Base-by-base conservation (phyloP, 2,329 filamentous ascomycete species). In the Xylaria sp. region DNA sequence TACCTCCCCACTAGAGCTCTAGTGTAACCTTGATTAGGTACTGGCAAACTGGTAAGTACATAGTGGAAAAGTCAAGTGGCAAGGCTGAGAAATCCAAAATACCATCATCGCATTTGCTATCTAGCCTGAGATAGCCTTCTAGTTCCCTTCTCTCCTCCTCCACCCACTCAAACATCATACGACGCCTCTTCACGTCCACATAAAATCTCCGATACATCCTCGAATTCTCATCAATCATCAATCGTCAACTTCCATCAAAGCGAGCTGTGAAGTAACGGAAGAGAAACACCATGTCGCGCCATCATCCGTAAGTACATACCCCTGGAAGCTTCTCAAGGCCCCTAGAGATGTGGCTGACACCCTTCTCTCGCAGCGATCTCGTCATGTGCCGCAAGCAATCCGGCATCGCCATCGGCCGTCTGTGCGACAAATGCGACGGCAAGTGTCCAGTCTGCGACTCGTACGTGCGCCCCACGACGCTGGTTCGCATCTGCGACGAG, bases 321-420 rank as follows among this genome's bases (percentile, higher is more conserved):
- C 40, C 40, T 23, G 85, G 59, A 40, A 15, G 54, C 53, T 6
- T 54, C 56, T 33, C 48, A 54, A 78, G 44, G 36, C 15, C 56
- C 42, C 13, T 10, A 23, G n/a, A 28, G 46, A 57, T 57, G 28
- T 46, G 68, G 51, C 54, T 67, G 64, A 54, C 67, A 17, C 36
- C 49, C 67, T 67, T 59, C 74, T 68, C 64, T 40, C 31, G 53
- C 79, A 93, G 91, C 82, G 96, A 99, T 86, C 91, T 99, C 75
- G 96, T 99, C 77, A 98, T 98, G 95, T 99, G 96, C 89, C 94
- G 95, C 85, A 99, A 99, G 85, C 95, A 97, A 81, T 87, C 95
- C 69, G 96, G 96, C 83, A 97, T 98, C 80, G 93, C 94, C 77
- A 97, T 99, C 88, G 96, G 96, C 80, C 94, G 96, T 66, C 93